Evolutionary conservation across 2,329 filamentous ascomycete genomes (phyloP).

Genomic region (Coniochaeta sp.): DNA sequence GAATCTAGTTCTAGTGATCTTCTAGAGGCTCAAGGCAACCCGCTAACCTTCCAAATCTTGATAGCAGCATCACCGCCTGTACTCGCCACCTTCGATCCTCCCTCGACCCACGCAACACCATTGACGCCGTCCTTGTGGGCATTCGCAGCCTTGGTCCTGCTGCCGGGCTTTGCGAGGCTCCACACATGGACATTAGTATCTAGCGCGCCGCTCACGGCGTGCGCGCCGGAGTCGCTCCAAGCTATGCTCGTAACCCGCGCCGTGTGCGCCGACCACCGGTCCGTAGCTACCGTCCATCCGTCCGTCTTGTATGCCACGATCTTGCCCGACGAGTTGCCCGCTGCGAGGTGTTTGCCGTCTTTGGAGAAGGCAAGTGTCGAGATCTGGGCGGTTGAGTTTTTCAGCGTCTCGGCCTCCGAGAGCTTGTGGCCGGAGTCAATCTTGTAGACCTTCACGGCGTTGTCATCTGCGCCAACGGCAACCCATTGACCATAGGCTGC

Average conservation of each 20-base stretch:
- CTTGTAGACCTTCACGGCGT: conserved; percentile 67
- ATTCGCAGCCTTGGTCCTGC: conserved; percentile 74
- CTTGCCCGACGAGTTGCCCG: conserved; percentile 77
- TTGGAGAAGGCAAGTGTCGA: conserved; percentile 78
- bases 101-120: conserved; percentile 70
- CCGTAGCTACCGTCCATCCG: conserved; percentile 65
- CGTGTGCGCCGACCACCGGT: conserved; percentile 59
- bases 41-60: conserved; percentile 74
- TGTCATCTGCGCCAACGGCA: conserved; percentile 68
- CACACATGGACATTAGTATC: conserved; percentile 93
- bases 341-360: conserved; percentile 70
- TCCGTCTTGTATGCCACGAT: conserved; percentile 70
- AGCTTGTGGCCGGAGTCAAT: conserved; percentile 50
- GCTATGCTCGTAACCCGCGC: conserved; percentile 50
- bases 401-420: conserved; percentile 47
- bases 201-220: conserved; percentile 75
- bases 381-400: conserved; percentile 62
- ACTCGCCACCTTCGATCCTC: conserved; percentile 60
- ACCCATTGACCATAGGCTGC: conserved; percentile 61
- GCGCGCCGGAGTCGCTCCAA: conserved; percentile 73
- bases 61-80: conserved; percentile 82
- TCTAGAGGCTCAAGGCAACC: conserved; percentile 41
- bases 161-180: conserved; percentile 77
- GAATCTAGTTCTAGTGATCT: no score
- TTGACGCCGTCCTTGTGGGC: conserved; percentile 95